Evolutionary conservation across 805 yeast genomes (phyloP).

Genomic region (Hanseniaspora hatyaiensis): DNA sequence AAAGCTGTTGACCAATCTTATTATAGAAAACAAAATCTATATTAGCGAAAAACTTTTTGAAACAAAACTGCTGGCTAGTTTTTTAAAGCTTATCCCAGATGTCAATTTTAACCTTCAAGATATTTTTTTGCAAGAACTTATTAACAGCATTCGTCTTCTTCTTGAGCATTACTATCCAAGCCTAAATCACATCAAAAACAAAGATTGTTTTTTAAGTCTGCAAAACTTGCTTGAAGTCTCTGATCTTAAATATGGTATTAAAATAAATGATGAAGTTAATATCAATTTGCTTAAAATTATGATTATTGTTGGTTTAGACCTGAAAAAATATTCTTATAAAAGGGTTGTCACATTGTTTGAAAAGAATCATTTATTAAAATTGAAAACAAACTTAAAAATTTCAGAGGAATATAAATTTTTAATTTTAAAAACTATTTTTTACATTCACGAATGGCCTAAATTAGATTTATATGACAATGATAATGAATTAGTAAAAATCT

Average conservation of each 20-base stretch:
- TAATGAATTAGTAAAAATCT: slow-evolving; percentile 1
- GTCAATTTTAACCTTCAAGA: not conserved
- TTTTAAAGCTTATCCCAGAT: slow-evolving; percentile 10
- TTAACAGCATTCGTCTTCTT: slow-evolving; percentile 6
- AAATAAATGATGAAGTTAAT: not conserved
- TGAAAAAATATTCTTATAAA: not conserved
- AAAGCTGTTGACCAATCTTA: slow-evolving; percentile 7
- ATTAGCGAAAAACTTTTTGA: slow-evolving; percentile 4
- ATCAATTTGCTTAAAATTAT: slow-evolving; percentile 7
- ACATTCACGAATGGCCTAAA: not conserved
- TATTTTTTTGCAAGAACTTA: not conserved
- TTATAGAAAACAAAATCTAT: slow-evolving; percentile 7
- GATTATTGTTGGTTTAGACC: slow-evolving; percentile 12
- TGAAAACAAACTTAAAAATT: not conserved
- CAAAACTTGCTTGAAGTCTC: not conserved
- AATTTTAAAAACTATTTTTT: slow-evolving; percentile 3
- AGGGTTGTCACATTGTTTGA: slow-evolving; percentile 8
- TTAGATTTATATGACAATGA: not conserved
- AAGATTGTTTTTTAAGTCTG: not conserved
- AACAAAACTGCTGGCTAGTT: not conserved
- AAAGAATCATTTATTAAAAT: slow-evolving; percentile 1
- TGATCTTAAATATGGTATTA: not conserved
- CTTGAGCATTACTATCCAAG: slow-evolving; percentile 5
- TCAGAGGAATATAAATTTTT: slow-evolving; percentile 1
- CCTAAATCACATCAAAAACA: not conserved